These are phyloP conservation scores for Flaveria robusta DNA, from an alignment of 129 eudicot genomes.

Conservation along the genomic window DNA sequence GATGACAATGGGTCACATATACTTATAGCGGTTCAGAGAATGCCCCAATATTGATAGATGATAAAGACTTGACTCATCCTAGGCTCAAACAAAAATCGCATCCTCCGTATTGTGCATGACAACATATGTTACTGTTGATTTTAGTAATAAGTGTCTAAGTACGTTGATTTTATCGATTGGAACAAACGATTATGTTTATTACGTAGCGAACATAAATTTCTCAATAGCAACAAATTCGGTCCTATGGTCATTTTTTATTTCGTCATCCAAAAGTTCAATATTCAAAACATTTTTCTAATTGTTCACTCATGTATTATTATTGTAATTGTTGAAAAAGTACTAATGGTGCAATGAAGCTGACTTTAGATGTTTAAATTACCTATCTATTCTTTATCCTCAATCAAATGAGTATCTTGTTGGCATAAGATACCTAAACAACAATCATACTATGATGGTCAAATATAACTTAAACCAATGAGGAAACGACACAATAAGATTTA, in stretches of 20 bases:
- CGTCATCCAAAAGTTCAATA: neutral
- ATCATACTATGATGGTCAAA: neutral
- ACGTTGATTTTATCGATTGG: neutral
- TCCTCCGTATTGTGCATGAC: slow-evolving; percentile 13
- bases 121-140: neutral
- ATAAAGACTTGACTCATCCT: slow-evolving; percentile 26
- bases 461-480: neutral
- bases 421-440: neutral
- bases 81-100: slow-evolving; percentile 19
- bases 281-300: neutral
- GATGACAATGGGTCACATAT: slow-evolving; percentile 21
- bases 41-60: neutral
- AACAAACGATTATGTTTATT: neutral
- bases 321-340: neutral
- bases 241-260: too few relatives aligned
- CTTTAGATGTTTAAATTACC: neutral
- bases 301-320: neutral
- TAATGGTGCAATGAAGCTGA: neutral
- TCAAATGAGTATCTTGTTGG: slow-evolving; percentile 10
- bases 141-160: neutral
- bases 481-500: neutral
- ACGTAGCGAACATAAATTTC: neutral
- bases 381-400: neutral
- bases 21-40: slow-evolving; percentile 10
- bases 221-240: too few relatives aligned